Percentiles rank a stretch among this genome's conserved stretches.
Evolutionary conservation across 1,139 yeast species (phyloP).

Genomic region (Hansenula sp.): DNA sequence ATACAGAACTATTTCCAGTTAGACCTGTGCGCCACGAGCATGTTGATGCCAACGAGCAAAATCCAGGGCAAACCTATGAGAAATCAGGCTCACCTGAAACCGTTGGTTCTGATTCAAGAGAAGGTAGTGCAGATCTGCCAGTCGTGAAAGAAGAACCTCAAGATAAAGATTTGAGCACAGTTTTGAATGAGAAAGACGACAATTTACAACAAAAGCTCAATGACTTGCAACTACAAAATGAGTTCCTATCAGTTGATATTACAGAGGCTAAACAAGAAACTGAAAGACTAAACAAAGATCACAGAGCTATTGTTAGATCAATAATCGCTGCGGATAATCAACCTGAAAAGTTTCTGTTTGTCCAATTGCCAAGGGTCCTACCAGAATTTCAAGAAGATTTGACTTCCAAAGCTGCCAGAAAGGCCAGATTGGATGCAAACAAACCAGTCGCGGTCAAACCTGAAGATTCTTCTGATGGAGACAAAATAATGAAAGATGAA

Average conservation of each 20-base stretch:
- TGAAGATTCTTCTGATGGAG: conserved; percentile 16
- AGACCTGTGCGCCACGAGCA: conserved; percentile 44
- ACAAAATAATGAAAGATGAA: conserved; percentile 9
- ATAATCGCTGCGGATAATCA: conserved; percentile 29
- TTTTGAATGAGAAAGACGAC: conserved; percentile 25
- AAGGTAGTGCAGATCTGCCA: conserved; percentile 21
- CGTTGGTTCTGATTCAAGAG: conserved; percentile 15
- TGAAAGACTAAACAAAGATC: conserved; percentile 30
- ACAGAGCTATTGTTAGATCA: conserved; percentile 29
- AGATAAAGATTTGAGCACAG: conserved; percentile 22
- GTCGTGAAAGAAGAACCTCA: conserved; percentile 34
- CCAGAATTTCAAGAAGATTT: conserved; percentile 43
- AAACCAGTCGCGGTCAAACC: conserved; percentile 12
- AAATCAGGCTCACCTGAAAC: conserved; percentile 24
- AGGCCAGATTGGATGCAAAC: conserved; percentile 15
- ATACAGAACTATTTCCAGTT: conserved; percentile 45
- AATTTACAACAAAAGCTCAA: conserved; percentile 25
- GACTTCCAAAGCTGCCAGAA: background rate
- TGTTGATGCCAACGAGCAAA: conserved; percentile 28
- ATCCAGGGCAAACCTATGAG: conserved; percentile 17
- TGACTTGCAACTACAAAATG: conserved; percentile 22
- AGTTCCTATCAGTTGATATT: conserved; percentile 25
- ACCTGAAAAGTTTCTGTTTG: conserved; percentile 43
- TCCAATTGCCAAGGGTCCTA: conserved; percentile 70
- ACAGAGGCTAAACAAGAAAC: conserved; percentile 31